Evolutionary conservation across 129 eudicot species (phyloP).

Genomic region (Silybum marianum): DNA sequence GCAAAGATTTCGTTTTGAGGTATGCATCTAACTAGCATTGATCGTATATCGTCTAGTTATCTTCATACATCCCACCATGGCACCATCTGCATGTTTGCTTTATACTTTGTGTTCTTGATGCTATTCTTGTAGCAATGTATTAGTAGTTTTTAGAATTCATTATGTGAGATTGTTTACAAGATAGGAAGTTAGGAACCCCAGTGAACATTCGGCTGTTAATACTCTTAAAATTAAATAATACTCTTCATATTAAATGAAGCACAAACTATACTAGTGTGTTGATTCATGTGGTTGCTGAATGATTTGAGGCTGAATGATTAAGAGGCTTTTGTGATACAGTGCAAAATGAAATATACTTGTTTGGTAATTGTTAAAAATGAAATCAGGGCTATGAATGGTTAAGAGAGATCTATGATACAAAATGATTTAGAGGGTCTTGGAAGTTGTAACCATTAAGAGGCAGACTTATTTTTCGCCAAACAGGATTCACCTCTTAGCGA

Average conservation of each 20-base stretch:
- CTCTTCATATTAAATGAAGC: neutral
- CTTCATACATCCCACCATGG: no score
- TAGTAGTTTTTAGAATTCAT: conserved; percentile 15
- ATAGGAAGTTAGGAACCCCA: neutral
- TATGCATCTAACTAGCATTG: conserved; percentile 9
- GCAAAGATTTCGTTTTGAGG: conserved; percentile 22
- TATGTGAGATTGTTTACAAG: neutral
- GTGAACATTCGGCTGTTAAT: neutral
- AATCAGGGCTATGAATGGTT: no score
- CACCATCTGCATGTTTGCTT: neutral
- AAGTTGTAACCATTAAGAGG: no score
- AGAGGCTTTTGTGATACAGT: no score
- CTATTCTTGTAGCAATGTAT: conserved; percentile 23
- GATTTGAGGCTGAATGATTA: no score
- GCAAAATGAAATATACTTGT: no score
- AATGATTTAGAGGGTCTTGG: no score
- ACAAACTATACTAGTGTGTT: conserved; percentile 1
- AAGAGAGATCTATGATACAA: no score
- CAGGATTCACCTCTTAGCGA: no score
- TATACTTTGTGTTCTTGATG: neutral
- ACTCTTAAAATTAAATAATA: neutral
- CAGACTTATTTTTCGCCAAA: no score
- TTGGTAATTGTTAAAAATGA: no score
- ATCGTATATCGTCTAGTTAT: neutral
- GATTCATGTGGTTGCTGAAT: neutral